These are phyloP conservation scores for Fusarium temperatum DNA, from an alignment of 2,329 filamentous ascomycete species.

Conservation along the genomic window DNA sequence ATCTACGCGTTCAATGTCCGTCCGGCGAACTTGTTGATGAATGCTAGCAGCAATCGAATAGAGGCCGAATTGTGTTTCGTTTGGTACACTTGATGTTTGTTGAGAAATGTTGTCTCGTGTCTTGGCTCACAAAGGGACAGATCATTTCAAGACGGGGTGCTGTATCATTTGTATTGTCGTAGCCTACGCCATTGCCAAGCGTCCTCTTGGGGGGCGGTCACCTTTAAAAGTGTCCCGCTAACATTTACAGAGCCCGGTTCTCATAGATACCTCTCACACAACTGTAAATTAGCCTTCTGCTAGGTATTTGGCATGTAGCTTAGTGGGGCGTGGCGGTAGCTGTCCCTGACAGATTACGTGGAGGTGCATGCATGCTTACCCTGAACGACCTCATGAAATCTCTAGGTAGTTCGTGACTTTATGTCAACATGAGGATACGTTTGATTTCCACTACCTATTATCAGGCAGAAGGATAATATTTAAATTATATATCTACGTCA, in stretches of 20 bases:
- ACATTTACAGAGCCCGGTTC: neutral
- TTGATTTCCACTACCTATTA: neutral
- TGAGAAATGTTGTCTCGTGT: slow-evolving; percentile 23
- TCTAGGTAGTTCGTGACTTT: neutral
- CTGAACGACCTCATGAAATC: slow-evolving; percentile 2
- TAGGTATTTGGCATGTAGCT: slow-evolving; percentile 4
- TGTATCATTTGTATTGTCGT: slow-evolving; percentile 34
- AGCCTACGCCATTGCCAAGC: slow-evolving; percentile 28
- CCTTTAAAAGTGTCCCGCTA: slow-evolving; percentile 10
- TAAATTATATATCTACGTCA: neutral
- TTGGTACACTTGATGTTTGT: slow-evolving; percentile 3
- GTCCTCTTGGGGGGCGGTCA: slow-evolving; percentile 11
- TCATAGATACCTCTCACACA: neutral
- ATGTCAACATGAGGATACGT: neutral
- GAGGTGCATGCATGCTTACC: slow-evolving; percentile 19
- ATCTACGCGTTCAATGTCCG: slow-evolving; percentile 32
- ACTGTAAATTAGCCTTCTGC: accelerated
- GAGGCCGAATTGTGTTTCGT: neutral
- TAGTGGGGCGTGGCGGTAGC: slow-evolving; percentile 2
- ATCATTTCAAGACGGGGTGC: slow-evolving; percentile 31
- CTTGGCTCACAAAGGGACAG: slow-evolving; percentile 33
- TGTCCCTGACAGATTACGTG: slow-evolving; percentile 33
- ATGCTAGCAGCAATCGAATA: neutral
- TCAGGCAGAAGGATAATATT: neutral
- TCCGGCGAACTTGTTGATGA: slow-evolving; percentile 28